Evolutionary conservation across 2,329 filamentous ascomycete species (phyloP).

Genomic region (Ascochyta pisi): DNA sequence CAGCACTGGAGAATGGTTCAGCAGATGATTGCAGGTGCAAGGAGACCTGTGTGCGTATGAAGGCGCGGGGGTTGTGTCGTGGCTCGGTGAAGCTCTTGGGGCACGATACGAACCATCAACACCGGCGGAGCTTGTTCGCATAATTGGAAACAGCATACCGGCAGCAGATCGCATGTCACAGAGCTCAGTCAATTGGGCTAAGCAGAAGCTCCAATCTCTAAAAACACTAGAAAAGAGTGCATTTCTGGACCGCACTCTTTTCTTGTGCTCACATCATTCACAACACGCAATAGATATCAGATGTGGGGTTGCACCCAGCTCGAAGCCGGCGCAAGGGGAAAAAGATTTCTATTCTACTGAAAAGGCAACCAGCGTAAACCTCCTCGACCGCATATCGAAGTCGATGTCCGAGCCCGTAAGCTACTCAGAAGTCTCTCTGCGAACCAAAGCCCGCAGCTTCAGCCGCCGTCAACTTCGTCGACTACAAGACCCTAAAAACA

Average conservation of each 20-base stretch:
- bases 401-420: not conserved
- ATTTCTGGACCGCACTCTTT: too few relatives aligned
- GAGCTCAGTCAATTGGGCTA: too few relatives aligned
- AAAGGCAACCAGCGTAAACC: not conserved
- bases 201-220: too few relatives aligned
- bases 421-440: not conserved
- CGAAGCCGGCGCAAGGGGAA: not conserved
- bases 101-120: not conserved
- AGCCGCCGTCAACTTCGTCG: not conserved
- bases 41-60: not conserved
- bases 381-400: not conserved
- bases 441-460: not conserved
- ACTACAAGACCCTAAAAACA: not conserved
- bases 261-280: not conserved
- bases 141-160: too few relatives aligned
- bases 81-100: constrained; percentile 1
- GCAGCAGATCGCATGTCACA: not conserved
- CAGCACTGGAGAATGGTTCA: too few relatives aligned
- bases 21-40: too few relatives aligned
- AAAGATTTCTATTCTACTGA: not conserved
- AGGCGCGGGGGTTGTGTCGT: not conserved
- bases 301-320: not conserved
- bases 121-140: not conserved
- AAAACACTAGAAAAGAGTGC: too few relatives aligned
- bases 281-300: not conserved